These are phyloP conservation scores for Fusarium solani-melongenae DNA, from an alignment of 2,329 filamentous ascomycete species.

Conservation along the genomic window DNA sequence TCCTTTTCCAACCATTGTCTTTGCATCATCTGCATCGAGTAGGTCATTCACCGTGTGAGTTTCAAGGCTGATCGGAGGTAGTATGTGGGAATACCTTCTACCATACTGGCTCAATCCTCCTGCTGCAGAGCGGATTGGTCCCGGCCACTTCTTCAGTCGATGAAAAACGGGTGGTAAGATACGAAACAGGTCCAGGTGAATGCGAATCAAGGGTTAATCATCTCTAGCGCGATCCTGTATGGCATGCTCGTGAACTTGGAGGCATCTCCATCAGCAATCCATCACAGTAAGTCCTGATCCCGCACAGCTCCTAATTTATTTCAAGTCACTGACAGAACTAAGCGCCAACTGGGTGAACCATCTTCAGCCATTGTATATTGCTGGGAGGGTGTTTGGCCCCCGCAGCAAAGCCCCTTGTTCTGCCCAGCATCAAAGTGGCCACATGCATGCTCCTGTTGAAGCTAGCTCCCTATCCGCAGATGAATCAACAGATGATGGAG, in stretches of 20 bases:
- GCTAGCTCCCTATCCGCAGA: background rate
- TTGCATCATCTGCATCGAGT: background rate
- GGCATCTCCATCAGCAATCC: background rate
- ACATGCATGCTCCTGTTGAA: background rate
- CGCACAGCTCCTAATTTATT: background rate
- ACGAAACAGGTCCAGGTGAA: accelerated
- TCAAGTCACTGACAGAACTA: background rate
- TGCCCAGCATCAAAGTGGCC: background rate
- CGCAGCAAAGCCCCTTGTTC: background rate
- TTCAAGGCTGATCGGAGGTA: background rate
- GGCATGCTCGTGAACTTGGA: background rate
- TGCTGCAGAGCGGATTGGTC: background rate
- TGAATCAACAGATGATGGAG: background rate
- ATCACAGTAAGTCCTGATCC: background rate
- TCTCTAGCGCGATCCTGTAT: background rate
- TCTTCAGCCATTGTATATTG: background rate
- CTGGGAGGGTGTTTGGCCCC: background rate
- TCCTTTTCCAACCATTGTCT: background rate
- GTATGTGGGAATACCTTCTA: background rate
- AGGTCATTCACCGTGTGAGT: background rate
- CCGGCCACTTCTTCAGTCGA: background rate
- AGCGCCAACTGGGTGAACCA: background rate
- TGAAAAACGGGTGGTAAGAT: background rate
- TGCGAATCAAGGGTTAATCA: background rate
- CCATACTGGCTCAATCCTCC: background rate